Evolutionary conservation across 129 eudicot species (phyloP), one percentile per base, ranked within the genome.

Genomic region (Smallanthus sonchifolius): DNA sequence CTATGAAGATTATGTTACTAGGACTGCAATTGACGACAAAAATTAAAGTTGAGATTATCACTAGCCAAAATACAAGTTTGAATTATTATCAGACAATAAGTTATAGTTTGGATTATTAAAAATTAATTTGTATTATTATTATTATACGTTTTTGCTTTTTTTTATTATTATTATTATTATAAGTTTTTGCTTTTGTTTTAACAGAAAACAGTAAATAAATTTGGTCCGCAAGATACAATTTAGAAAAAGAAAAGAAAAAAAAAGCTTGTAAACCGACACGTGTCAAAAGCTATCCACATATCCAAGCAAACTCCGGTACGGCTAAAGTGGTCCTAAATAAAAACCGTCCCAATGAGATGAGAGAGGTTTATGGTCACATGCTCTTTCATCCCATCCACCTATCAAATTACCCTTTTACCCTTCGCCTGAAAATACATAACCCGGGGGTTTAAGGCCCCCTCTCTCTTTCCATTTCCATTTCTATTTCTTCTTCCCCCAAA

Each of bases 311-410:
- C 66, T 66, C n/a, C 7, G 64, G 64, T 55, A 81, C 47, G 67
- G 74, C 59, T 67, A 70, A 82, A 67, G 85, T 81, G 78, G 85
- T 81, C 85, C 84, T 35, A 67, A 66, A 69, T 35, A 67, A 66
- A 69, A 64, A 67, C 72, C 39, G 19, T 30, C 79, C 78, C 77
- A 40, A 64, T 65, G 63, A 79, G 75, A 75, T 83, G 72, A 67
- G 70, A 79, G 74, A 70, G 84, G 77, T 77, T 81, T 81, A 81
- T 81, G 82, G 82, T 75, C 81, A 84, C 77, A 79, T 80, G 80
- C 74, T 38, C 65, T 54, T 76, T 24, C 63, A 39, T 45, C 67
- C 63, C 44, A 47, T 7, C 67, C 65, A 52, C 24, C 49, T 14
- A 0, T 0, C 69, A 86, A 82, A 55, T 67, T 78, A 57, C 82